Evolutionary conservation across 2,329 filamentous ascomycete species (phyloP).

Genomic region (Calycina marina): DNA sequence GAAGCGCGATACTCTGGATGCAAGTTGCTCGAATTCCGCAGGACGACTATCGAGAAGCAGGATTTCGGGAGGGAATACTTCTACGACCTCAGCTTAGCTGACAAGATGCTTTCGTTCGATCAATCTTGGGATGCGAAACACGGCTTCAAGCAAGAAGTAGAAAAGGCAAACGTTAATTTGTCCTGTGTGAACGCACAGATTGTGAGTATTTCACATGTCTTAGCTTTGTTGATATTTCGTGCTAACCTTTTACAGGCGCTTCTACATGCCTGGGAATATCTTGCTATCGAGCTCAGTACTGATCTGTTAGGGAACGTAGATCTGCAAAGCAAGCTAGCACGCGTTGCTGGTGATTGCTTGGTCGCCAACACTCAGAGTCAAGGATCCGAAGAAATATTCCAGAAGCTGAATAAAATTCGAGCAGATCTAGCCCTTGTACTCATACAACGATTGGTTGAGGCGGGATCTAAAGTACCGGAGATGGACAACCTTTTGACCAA

Average conservation of each 20-base stretch:
- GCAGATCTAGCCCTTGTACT: constrained; percentile 72
- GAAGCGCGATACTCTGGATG: constrained; percentile 60
- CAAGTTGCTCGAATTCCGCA: constrained; percentile 65
- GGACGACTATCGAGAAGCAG: constrained; percentile 49
- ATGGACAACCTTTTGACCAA: constrained; percentile 38
- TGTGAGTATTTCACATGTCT: constrained; percentile 33
- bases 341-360: constrained; percentile 65
- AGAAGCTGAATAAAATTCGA: constrained; percentile 58
- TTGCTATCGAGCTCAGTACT: constrained; percentile 70
- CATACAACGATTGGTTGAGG: constrained; percentile 60
- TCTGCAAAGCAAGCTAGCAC: constrained; percentile 27
- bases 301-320: constrained; percentile 20
- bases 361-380: constrained; percentile 58
- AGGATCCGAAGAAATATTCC: constrained; percentile 69
- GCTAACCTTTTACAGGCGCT: constrained; percentile 42
- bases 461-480: constrained; percentile 32
- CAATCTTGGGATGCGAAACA: constrained; percentile 60
- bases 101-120: constrained; percentile 64
- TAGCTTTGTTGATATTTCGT: too few relatives aligned
- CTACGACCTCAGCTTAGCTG: constrained; percentile 65
- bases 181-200: constrained; percentile 88
- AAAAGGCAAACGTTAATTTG: constrained; percentile 76
- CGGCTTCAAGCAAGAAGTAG: constrained; percentile 72
- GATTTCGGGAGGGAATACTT: constrained; percentile 66
- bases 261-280: constrained; percentile 77